Percentiles rank a stretch among this genome's conserved stretches.
phyloP scores from a whole-genome alignment of 192 early-diverging fungal genomes.

The Phycomyces blakesleeanus region DNA sequence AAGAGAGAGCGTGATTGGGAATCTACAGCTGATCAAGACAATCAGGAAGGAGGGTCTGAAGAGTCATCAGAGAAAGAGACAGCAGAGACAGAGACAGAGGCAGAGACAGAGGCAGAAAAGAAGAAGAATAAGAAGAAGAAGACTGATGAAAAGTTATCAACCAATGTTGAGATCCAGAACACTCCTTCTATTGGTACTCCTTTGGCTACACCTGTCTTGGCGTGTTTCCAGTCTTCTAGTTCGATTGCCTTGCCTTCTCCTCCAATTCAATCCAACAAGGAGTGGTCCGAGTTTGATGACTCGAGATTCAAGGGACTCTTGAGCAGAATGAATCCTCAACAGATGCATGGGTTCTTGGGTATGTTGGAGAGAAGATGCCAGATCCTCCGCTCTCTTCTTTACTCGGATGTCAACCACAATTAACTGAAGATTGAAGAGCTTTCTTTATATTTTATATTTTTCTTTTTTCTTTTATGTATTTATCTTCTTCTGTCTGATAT shows the following conservation, averaged over 20 bases:
- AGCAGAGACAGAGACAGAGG: too few relatives aligned
- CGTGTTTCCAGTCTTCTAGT: too few relatives aligned
- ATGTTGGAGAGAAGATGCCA: conserved; percentile 54
- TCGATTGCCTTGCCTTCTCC: too few relatives aligned
- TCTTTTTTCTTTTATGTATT: conserved; percentile 2
- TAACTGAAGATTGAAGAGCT: conserved; percentile 11
- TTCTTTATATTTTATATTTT: not conserved
- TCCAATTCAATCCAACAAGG: conserved; percentile 4
- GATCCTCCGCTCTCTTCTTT: conserved; percentile 33
- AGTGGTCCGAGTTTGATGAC: conserved; percentile 32
- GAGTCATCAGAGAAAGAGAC: too few relatives aligned
- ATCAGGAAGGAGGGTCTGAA: too few relatives aligned
- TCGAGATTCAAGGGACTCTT: conserved; percentile 29
- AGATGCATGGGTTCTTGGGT: conserved; percentile 51
- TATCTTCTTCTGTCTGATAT: conserved; percentile 4
- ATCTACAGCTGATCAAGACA: too few relatives aligned
- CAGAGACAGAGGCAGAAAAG: not conserved
- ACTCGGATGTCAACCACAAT: not conserved
- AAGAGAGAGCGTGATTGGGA: not conserved
- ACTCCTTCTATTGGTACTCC: too few relatives aligned
- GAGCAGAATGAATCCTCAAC: conserved; percentile 42
- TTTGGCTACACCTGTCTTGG: too few relatives aligned
- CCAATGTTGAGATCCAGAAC: not conserved
- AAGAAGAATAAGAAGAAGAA: not conserved
- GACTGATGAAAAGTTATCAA: not conserved